A percentile compares a stretch with the other conserved stretches of the same genome.
Evolutionary conservation across 192 early-diverging fungal species (phyloP).

Genomic region (Geranomyces michiganensis): DNA sequence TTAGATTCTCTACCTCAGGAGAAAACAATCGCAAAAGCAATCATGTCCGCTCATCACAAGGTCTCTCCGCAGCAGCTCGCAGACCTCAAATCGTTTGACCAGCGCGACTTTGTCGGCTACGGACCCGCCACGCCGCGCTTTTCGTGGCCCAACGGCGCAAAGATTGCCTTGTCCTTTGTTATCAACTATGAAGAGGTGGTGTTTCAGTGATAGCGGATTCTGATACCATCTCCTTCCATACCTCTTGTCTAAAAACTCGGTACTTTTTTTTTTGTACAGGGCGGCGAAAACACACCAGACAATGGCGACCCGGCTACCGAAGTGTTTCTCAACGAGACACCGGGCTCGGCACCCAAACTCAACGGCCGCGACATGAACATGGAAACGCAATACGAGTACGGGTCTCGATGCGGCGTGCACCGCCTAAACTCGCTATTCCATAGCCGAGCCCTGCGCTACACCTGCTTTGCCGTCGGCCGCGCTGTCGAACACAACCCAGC

Average conservation of each 20-base stretch:
- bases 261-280: conserved; percentile 21
- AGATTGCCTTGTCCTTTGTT: conserved; percentile 54
- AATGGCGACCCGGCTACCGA: conserved; percentile 51
- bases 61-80: conserved; percentile 10
- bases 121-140: conserved; percentile 45
- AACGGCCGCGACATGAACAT: conserved; percentile 48
- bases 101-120: conserved; percentile 50
- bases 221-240: no score
- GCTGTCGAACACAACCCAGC: conserved; percentile 54
- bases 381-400: conserved; percentile 60
- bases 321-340: conserved; percentile 57
- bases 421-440: conserved; percentile 48
- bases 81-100: conserved; percentile 30
- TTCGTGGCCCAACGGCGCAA: conserved; percentile 53
- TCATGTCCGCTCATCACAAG: no score
- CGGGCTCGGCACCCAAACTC: conserved; percentile 28
- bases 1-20: no score
- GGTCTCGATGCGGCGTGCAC: conserved; percentile 54
- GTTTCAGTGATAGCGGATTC: no score
- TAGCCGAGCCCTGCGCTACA: conserved; percentile 41
- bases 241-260: no score
- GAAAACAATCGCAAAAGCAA: no score
- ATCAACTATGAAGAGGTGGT: conserved; percentile 55
- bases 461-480: conserved; percentile 55
- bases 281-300: conserved; percentile 55